A percentile compares a stretch with the other conserved stretches of the same genome.
phyloP scores from a whole-genome alignment of 306 rosid genomes.

The Malus asiatica region DNA sequence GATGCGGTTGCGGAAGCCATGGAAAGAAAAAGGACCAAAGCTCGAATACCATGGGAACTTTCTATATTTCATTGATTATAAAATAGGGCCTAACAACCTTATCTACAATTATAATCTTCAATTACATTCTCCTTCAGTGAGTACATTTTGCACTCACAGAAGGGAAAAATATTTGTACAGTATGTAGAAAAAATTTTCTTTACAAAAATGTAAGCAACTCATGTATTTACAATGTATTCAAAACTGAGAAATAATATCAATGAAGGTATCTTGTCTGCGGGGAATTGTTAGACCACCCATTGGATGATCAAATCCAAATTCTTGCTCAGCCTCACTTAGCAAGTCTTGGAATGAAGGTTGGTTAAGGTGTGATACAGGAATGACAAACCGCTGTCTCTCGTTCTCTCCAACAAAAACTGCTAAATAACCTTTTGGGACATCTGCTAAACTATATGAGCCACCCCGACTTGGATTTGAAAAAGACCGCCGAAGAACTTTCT shows the following conservation, averaged over 20 bases:
- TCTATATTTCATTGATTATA: too few relatives aligned
- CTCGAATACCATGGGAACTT: too few relatives aligned
- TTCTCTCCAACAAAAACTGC: constrained; percentile 36
- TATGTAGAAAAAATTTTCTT: background rate
- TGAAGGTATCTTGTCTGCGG: constrained; percentile 25
- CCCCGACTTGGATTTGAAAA: background rate
- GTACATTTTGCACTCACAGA: background rate
- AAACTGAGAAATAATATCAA: constrained; percentile 23
- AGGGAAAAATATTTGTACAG: background rate
- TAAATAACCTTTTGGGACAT: constrained; percentile 37
- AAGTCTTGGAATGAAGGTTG: constrained; percentile 30
- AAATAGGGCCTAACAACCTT: too few relatives aligned
- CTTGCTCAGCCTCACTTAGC: constrained; percentile 32
- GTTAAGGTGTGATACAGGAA: constrained; percentile 34
- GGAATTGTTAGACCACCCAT: constrained; percentile 49
- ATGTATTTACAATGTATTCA: background rate
- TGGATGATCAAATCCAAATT: constrained; percentile 40
- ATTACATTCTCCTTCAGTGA: background rate
- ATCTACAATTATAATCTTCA: background rate
- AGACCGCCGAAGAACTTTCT: constrained; percentile 6
- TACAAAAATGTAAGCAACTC: background rate
- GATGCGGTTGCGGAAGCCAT: too few relatives aligned
- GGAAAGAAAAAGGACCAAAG: too few relatives aligned
- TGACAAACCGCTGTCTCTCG: constrained; percentile 22
- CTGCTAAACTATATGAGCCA: background rate